Base-by-base conservation (phyloP, 345 rosid genomes). In the Abelmoschus esculentus region DNA sequence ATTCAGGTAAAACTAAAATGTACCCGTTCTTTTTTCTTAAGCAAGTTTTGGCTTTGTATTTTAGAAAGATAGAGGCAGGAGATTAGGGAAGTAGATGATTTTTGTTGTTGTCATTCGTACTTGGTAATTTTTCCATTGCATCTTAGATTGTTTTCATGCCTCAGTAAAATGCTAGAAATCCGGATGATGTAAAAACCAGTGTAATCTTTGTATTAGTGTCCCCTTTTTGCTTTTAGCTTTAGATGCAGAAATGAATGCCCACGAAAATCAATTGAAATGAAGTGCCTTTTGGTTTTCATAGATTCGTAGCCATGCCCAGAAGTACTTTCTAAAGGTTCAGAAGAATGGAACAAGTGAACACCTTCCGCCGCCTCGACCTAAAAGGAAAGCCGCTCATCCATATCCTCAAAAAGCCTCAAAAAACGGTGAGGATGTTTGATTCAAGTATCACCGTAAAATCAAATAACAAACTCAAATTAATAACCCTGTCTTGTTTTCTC, bases 231-330 rank as follows among this genome's bases (percentile, higher is more conserved):
- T 55, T 55, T 36, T 63, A 18, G 28, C 34, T 34, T 9, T 40
- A 26, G 29, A 8, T 14, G 63, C 50, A 64, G 38, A 57, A 31
- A 10, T 13, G 42, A 18, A 11, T 42, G 53, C 36, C 12, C 31
- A 58, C 18, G 66, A 38, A 71, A 69, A 18, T 4, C 42, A 29
- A 7, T 26, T 52, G 31, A 50, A 49, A 56, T 66, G 36, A 18
- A 49, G 11, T 8, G 61, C 17, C 6, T 29, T 59, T 14, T 34
- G 18, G 42, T 40, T 49, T 63, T 13, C 17, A 1, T 38, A 89
- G 97, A 91, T 91, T 66, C 85, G 97, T 67, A 87, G 97, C 78
- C 97, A 91, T 83, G 97, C 97, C 69, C 97, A 91, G 80, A 91
- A 91, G 80, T 91, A 91, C 79, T 91, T 91, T 71, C 86, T 85